Evolutionary conservation across 2,329 filamentous ascomycete species (phyloP).

Genomic region (Penicillium rolfsii): DNA sequence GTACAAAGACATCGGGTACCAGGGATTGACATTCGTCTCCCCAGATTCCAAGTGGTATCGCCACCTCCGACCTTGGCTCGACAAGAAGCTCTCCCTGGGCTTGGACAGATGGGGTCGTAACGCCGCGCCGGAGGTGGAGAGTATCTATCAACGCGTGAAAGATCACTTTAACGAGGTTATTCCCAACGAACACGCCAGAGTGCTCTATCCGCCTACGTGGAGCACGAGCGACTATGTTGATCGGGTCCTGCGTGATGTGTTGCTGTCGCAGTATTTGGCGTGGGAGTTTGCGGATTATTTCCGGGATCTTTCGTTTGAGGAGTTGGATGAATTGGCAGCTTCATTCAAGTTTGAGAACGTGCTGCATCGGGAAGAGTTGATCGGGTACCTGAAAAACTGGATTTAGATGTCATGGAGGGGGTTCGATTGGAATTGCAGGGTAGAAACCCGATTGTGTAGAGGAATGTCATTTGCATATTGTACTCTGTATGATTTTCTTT

Average conservation of each 20-base stretch:
- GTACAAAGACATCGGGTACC: constrained; percentile 59
- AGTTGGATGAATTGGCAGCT: constrained; percentile 1
- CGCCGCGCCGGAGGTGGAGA: not conserved
- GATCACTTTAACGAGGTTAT: constrained; percentile 1
- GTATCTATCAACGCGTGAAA: not conserved
- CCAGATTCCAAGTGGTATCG: constrained; percentile 1
- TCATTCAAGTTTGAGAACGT: constrained; percentile 2
- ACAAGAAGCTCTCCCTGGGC: not conserved
- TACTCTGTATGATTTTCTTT: not conserved
- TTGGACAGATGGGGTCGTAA: not conserved
- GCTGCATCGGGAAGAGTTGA: not conserved
- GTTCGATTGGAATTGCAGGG: not conserved
- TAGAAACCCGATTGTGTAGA: not conserved
- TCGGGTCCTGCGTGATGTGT: not conserved
- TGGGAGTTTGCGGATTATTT: constrained; percentile 2
- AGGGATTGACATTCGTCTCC: constrained; percentile 49
- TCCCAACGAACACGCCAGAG: not conserved
- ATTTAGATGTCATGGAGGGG: not conserved
- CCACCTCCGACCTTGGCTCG: not conserved
- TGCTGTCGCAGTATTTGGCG: not conserved
- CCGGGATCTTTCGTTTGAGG: constrained; percentile 1
- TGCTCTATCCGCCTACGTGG: not conserved
- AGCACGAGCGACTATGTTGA: not conserved
- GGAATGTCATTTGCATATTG: not conserved
- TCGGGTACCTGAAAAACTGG: not conserved